phyloP scores from a whole-genome alignment of 2,329 filamentous ascomycete species.

The Bretziella fagacearum region DNA sequence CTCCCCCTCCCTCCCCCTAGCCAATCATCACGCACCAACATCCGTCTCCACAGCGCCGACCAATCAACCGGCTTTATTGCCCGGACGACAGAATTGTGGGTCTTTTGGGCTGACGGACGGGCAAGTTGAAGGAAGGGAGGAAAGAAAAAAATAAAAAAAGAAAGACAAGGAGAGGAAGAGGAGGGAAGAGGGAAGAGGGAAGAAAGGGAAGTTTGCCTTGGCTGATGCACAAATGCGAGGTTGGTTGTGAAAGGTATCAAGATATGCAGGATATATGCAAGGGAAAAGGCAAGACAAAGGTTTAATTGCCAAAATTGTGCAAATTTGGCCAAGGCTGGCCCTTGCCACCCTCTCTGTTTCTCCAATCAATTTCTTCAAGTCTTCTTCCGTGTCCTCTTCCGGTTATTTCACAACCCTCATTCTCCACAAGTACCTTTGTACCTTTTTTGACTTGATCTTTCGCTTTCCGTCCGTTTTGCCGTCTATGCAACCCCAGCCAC shows the following conservation, averaged over 20 bases:
- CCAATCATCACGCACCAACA: conserved; percentile 4
- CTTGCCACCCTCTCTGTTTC: too few relatives aligned
- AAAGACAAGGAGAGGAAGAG: neutral
- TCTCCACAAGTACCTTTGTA: neutral
- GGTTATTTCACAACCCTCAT: neutral
- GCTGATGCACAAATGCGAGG: neutral
- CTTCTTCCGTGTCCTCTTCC: neutral
- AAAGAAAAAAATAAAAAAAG: neutral
- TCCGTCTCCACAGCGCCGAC: conserved; percentile 4
- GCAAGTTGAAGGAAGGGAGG: neutral
- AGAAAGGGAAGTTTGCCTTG: neutral
- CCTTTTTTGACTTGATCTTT: neutral
- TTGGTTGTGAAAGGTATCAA: too few relatives aligned
- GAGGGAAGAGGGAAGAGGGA: neutral
- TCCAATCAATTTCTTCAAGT: too few relatives aligned
- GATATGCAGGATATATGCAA: too few relatives aligned
- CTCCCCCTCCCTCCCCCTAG: neutral
- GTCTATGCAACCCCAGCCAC: conserved; percentile 10
- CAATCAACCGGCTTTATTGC: conserved; percentile 1
- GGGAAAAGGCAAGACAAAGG: too few relatives aligned
- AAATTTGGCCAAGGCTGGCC: too few relatives aligned
- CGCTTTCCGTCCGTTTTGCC: neutral
- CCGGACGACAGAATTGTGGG: conserved; percentile 4
- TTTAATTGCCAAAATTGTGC: too few relatives aligned
- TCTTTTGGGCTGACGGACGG: neutral